A percentile compares a stretch with the other conserved stretches of the same genome.
These are phyloP conservation scores for Paecilomyces sp. DNA, from an alignment of 2,329 filamentous ascomycete genomes.

Conservation along the genomic window DNA sequence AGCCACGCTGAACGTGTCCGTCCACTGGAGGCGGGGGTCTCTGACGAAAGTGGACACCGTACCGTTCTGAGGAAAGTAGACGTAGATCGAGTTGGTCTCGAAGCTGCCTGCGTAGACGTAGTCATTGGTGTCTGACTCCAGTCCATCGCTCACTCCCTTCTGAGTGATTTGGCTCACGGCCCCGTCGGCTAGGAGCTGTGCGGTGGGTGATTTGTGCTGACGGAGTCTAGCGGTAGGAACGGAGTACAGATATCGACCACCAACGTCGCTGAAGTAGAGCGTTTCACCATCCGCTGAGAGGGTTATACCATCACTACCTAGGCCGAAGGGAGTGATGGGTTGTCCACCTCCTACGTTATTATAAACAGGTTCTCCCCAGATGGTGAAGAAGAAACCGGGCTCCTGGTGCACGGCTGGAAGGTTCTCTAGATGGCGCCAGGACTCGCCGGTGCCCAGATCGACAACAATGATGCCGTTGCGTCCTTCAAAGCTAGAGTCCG, in stretches of 20 bases:
- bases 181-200: conserved; percentile 39
- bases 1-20: conserved; percentile 40
- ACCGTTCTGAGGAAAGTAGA: conserved; percentile 41
- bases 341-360: conserved; percentile 26
- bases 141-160: conserved; percentile 46
- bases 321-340: conserved; percentile 31
- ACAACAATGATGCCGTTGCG: conserved; percentile 45
- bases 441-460: conserved; percentile 42
- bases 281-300: conserved; percentile 42
- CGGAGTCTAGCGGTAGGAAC: conserved; percentile 39
- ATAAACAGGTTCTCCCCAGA: conserved; percentile 45
- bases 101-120: conserved; percentile 45
- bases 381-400: conserved; percentile 40
- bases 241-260: conserved; percentile 38
- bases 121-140: conserved; percentile 46
- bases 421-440: conserved; percentile 44
- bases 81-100: conserved; percentile 43
- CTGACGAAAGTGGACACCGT: conserved; percentile 38
- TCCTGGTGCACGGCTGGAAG: conserved; percentile 34
- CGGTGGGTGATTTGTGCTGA: conserved; percentile 23
- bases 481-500: conserved; percentile 43
- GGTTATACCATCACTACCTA: conserved; percentile 47
- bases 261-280: conserved; percentile 41
- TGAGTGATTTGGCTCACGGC: conserved; percentile 38
- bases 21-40: conserved; percentile 43